Base-by-base conservation (phyloP, 2,329 filamentous ascomycete species). In the Huntiella omanensis region DNA sequence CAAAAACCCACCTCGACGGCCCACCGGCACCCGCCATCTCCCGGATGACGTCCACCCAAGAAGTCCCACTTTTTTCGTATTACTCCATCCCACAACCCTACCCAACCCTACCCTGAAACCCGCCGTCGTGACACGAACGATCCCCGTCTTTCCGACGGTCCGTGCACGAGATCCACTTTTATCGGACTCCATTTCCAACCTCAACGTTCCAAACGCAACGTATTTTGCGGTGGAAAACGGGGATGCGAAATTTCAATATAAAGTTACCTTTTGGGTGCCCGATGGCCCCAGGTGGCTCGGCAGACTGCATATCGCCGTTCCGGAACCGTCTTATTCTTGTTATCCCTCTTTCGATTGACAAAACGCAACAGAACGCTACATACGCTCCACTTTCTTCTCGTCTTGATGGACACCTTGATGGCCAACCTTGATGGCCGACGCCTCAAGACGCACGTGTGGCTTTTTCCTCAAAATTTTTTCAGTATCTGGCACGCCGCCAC, bases 351-450 rank as follows among this genome's bases (percentile, higher is more conserved):
- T 28, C 19, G 8, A 28, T 10, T 28, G 1, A 3, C 40, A 28
- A 32, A n/a, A n/a, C 33, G 35, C 28, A 19, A 13, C n/a, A 13
- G 28, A 12, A 13, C 40, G 10, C 17, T 41, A 12, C 11, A 12
- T 32, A 8, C 40, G 19, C 22, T 22, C 12, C 11, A 15, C 40
- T 28, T 6, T n/a, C 17, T 13, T 11, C 15, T 8, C 38, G 38
- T 12, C 33, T 37, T 41, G 12, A 13, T n/a, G 32, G 33, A 45
- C 47, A 50, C 48, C 48, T 45, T 50, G 48, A 50, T 50, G 48
- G 48, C n/a, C 44, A 49, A 49, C 48, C 48, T 49, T 49, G 48
- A 49, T 49, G 48, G 48, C 12, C 48, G 36, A 44, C 15, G 28
- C 34, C 17, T 11, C 17, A 16, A 40, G 22, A 40, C 11, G 11